Evolutionary conservation across 768 basidiomycete genomes (phyloP).

Genomic region (Crucibulum laeve): DNA sequence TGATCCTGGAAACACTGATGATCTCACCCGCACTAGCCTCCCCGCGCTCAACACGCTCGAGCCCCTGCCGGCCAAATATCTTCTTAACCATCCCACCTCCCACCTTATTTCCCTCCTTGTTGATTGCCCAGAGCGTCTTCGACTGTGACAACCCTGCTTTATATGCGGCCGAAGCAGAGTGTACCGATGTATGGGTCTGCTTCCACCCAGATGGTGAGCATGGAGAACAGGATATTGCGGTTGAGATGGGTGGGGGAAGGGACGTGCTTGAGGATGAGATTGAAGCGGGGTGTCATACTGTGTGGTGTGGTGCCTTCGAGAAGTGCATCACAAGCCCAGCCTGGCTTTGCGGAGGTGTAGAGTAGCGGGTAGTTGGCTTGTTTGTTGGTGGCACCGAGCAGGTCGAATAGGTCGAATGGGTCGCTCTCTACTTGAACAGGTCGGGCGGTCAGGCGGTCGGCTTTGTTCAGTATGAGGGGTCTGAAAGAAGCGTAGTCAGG

Average conservation of each 20-base stretch:
- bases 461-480: slow-evolving; percentile 48
- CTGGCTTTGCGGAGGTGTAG: slow-evolving; percentile 47
- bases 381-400: slow-evolving; percentile 44
- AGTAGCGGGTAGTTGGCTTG: slow-evolving; percentile 47
- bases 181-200: slow-evolving; percentile 46
- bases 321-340: slow-evolving; percentile 36
- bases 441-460: slow-evolving; percentile 38
- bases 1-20: slow-evolving; percentile 43
- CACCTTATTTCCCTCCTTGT: slow-evolving; percentile 36
- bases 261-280: slow-evolving; percentile 41
- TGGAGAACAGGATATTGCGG: slow-evolving; percentile 35
- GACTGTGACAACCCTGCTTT: slow-evolving; percentile 32
- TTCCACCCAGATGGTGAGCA: slow-evolving; percentile 48
- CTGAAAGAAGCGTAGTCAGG: slow-evolving; percentile 12
- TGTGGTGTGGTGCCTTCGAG: slow-evolving; percentile 3
- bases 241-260: slow-evolving; percentile 33
- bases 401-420: slow-evolving; percentile 46
- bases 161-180: slow-evolving; percentile 42
- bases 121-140: slow-evolving; percentile 38
- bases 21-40: slow-evolving; percentile 45
- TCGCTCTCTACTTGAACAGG: slow-evolving; percentile 44
- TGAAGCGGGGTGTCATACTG: slow-evolving; percentile 40
- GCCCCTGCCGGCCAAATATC: slow-evolving; percentile 30
- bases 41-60: slow-evolving; percentile 38
- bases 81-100: slow-evolving; percentile 49